Conservation (phyloP, 805 yeast genomes). For the Maudiozyma bulderi region DNA sequence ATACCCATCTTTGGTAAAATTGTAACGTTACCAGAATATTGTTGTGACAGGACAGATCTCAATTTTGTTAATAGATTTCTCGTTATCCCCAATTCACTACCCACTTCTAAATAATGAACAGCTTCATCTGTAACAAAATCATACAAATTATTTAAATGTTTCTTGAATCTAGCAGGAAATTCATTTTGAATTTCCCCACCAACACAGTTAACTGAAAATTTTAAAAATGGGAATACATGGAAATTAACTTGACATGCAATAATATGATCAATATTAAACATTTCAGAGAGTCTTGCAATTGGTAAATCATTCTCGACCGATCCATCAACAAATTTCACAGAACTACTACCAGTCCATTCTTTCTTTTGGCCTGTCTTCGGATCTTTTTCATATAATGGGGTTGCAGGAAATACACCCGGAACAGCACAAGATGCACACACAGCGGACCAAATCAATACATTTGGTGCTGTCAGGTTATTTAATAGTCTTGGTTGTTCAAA, state of each 20-base stretch:
- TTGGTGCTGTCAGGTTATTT: constrained; percentile 71
- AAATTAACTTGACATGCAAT: constrained; percentile 97
- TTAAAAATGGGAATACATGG: constrained; percentile 83
- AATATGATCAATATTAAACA: constrained; percentile 95
- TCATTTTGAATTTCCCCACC: constrained; percentile 63
- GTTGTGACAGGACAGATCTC: constrained; percentile 70
- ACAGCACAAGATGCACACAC: constrained; percentile 91
- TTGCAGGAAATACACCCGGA: constrained; percentile 84
- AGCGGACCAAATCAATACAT: constrained; percentile 77
- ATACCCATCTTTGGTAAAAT: constrained; percentile 69
- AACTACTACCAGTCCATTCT: constrained; percentile 67
- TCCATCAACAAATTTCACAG: constrained; percentile 86
- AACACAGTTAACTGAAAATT: constrained; percentile 52
- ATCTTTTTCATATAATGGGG: constrained; percentile 76
- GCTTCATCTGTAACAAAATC: constrained; percentile 59
- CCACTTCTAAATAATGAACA: constrained; percentile 64
- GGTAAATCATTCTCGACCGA: constrained; percentile 94
- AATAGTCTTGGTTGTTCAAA: constrained; percentile 86
- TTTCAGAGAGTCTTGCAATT: constrained; percentile 77
- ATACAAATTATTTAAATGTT: constrained; percentile 43
- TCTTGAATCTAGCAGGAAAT: constrained; percentile 44
- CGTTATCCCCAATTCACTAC: constrained; percentile 67
- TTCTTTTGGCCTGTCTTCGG: constrained; percentile 59
- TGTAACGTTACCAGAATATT: constrained; percentile 89
- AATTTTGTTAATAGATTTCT: constrained; percentile 64